A percentile compares a stretch with the other conserved stretches of the same genome.
These are phyloP conservation scores for Termitomyces sp. DNA, from an alignment of 768 basidiomycete genomes.

Conservation along the genomic window DNA sequence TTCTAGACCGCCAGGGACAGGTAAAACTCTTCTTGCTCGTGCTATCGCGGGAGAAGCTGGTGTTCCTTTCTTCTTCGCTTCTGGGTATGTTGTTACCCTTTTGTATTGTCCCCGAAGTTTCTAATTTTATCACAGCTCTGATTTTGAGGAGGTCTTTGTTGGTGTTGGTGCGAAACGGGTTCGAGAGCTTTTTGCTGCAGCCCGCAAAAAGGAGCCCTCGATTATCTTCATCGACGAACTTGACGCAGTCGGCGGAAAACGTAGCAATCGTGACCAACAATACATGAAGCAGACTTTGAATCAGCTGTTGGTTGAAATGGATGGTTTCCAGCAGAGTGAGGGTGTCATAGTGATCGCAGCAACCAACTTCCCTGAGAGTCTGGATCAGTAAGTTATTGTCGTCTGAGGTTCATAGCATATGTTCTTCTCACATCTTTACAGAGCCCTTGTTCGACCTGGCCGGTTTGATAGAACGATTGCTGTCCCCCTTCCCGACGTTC, in stretches of 20 bases:
- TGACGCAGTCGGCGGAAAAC: conserved; percentile 90
- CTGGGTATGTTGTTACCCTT: conserved; percentile 55
- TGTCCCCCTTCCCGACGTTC: conserved; percentile 92
- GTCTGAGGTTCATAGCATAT: conserved; percentile 1
- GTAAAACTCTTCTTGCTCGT: conserved; percentile 97
- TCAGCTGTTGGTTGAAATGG: conserved; percentile 95
- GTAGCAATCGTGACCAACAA: conserved; percentile 78
- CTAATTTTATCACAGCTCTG: conserved; percentile 50
- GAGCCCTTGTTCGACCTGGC: conserved; percentile 93
- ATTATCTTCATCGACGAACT: conserved; percentile 99
- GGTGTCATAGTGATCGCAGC: conserved; percentile 95
- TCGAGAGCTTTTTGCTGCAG: conserved; percentile 90
- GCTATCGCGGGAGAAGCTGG: conserved; percentile 98
- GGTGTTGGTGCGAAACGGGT: conserved; percentile 95
- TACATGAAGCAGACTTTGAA: conserved; percentile 95
- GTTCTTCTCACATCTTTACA: conserved; percentile 28
- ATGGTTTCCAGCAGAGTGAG: conserved; percentile 91
- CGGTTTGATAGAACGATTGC: conserved; percentile 93
- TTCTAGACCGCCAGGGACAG: conserved; percentile 78
- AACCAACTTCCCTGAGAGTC: conserved; percentile 95
- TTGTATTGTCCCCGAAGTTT: conserved; percentile 4
- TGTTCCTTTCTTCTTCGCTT: conserved; percentile 96
- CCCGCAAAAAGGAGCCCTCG: conserved; percentile 91
- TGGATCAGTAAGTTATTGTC: conserved; percentile 69
- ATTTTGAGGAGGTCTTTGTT: conserved; percentile 98